phyloP scores from a whole-genome alignment of 2,329 filamentous ascomycete genomes.

The Claviceps quebecensis region DNA sequence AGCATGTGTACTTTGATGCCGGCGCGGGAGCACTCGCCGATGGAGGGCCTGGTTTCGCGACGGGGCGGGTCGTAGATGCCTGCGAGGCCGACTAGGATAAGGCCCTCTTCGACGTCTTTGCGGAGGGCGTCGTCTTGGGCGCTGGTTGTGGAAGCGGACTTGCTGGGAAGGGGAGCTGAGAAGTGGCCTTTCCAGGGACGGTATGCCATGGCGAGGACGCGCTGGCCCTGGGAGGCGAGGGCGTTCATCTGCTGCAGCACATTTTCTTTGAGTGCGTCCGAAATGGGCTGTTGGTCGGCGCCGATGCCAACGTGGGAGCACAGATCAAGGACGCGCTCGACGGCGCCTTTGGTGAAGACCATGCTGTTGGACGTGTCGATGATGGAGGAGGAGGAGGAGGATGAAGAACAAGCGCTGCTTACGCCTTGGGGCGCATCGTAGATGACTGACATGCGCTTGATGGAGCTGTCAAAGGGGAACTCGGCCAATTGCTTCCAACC shows the following conservation, averaged over 20 bases:
- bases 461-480: slow-evolving; percentile 64
- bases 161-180: slow-evolving; percentile 15
- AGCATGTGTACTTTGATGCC: slow-evolving; percentile 75
- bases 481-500: slow-evolving; percentile 55
- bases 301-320: slow-evolving; percentile 34
- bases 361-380: slow-evolving; percentile 29
- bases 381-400: slow-evolving; percentile 12
- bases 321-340: slow-evolving; percentile 45
- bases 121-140: slow-evolving; percentile 36
- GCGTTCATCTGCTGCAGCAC: slow-evolving; percentile 41
- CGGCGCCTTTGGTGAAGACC: slow-evolving; percentile 49
- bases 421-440: slow-evolving; percentile 38
- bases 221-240: slow-evolving; percentile 54
- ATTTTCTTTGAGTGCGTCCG: slow-evolving; percentile 33
- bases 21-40: slow-evolving; percentile 54
- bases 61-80: slow-evolving; percentile 81
- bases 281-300: slow-evolving; percentile 29
- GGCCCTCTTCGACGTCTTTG: slow-evolving; percentile 47
- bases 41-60: slow-evolving; percentile 60
- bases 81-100: slow-evolving; percentile 67
- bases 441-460: slow-evolving; percentile 70
- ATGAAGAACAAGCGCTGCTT: slow-evolving; percentile 7
- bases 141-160: slow-evolving; percentile 16
- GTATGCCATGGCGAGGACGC: slow-evolving; percentile 59
- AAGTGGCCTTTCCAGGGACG: slow-evolving; percentile 41